Conservation (phyloP, 257 asterid genomes). For the Rhazya stricta region DNA sequence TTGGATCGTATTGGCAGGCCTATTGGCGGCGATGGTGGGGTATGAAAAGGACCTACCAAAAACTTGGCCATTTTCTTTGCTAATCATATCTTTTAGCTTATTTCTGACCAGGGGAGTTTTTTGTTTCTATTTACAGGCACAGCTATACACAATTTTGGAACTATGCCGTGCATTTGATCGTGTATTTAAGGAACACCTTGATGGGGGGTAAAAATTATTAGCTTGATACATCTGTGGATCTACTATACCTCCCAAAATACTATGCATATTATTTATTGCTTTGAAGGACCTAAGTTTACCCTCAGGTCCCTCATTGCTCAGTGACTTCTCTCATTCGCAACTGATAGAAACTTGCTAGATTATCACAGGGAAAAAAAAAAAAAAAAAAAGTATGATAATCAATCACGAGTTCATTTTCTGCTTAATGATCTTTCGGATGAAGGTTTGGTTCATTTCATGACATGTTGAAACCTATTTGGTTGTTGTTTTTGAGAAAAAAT, state of each 20-base stretch:
- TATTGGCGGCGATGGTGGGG: constrained; percentile 92
- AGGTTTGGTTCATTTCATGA: no score
- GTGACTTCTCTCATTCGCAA: no score
- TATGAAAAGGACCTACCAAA: constrained; percentile 27
- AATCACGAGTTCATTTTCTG: no score
- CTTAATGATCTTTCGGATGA: no score
- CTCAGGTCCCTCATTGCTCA: no score
- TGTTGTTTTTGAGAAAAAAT: no score
- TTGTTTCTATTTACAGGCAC: constrained; percentile 58
- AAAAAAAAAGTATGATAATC: no score
- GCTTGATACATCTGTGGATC: constrained; percentile 13
- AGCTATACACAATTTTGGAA: constrained; percentile 83
- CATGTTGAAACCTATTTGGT: no score
- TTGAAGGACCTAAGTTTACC: no score
- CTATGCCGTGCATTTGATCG: constrained; percentile 98
- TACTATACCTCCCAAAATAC: not conserved
- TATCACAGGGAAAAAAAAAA: no score
- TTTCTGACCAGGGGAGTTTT: constrained; percentile 19
- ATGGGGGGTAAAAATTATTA: constrained; percentile 73
- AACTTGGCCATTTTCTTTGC: not conserved
- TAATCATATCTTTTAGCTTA: not conserved
- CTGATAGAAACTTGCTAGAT: no score
- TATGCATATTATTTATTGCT: not conserved
- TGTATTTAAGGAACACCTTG: constrained; percentile 77
- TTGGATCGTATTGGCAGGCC: constrained; percentile 95